These are phyloP conservation scores for Podospora didyma DNA, from an alignment of 495 filamentous ascomycete genomes.

Conservation along the genomic window DNA sequence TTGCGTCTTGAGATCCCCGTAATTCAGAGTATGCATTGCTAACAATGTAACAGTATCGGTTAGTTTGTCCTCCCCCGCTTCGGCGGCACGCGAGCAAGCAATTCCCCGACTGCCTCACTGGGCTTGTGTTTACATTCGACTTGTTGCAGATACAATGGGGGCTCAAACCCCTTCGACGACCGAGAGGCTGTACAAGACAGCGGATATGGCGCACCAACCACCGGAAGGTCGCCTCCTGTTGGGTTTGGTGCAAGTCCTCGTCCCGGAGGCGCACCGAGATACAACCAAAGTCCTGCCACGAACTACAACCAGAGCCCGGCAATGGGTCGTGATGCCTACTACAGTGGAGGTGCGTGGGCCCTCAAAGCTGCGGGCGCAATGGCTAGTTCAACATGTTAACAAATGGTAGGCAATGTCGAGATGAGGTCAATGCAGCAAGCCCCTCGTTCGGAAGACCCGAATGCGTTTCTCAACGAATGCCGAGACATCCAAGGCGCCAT, in stretches of 20 bases:
- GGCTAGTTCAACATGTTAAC: too few relatives aligned
- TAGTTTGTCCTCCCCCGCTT: conserved; percentile 5
- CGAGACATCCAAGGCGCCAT: conserved; percentile 71
- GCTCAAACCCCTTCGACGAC: conserved; percentile 26
- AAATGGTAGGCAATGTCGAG: conserved; percentile 51
- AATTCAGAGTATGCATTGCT: conserved; percentile 9
- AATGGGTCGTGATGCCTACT: conserved; percentile 44
- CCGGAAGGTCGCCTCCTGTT: conserved; percentile 29
- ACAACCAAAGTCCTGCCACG: conserved; percentile 38
- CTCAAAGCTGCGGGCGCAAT: not conserved
- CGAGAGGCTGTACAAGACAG: conserved; percentile 6
- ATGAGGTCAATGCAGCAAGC: conserved; percentile 57
- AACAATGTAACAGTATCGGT: conserved; percentile 28
- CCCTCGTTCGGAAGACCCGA: conserved; percentile 51
- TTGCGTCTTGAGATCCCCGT: too few relatives aligned
- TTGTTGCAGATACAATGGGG: conserved; percentile 38
- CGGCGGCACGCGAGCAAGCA: not conserved
- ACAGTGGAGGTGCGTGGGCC: conserved; percentile 39
- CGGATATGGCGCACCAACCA: conserved; percentile 5
- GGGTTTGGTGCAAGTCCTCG: conserved; percentile 41
- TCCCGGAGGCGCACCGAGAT: conserved; percentile 34
- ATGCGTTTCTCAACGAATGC: conserved; percentile 78
- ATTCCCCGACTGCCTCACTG: too few relatives aligned
- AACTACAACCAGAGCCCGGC: conserved; percentile 34
- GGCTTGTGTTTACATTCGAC: too few relatives aligned